Evolutionary conservation across 2,329 filamentous ascomycete species (phyloP).

Genomic region (Aspergillus sp.): DNA sequence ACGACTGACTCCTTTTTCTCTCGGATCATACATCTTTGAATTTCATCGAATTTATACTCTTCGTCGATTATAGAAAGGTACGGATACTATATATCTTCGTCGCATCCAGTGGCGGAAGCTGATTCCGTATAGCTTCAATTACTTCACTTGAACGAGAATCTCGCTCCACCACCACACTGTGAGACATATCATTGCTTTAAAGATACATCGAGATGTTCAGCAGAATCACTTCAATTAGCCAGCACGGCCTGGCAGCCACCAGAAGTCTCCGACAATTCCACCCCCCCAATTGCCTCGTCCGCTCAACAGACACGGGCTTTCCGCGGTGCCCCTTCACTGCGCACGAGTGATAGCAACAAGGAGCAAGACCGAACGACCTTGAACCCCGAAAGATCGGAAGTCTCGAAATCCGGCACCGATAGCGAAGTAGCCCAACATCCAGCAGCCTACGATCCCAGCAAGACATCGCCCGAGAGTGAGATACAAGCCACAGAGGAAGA

Average conservation of each 20-base stretch:
- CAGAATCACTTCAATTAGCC: constrained; percentile 3
- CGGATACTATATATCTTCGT: no score
- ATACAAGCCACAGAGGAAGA: constrained; percentile 29
- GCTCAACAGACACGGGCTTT: not conserved
- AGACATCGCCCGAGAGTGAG: constrained; percentile 62
- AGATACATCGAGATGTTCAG: constrained; percentile 1
- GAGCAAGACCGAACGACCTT: constrained; percentile 55
- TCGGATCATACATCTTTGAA: not conserved
- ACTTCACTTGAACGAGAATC: no score
- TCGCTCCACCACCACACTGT: no score
- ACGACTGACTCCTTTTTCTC: not conserved
- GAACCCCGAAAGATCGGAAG: constrained; percentile 61
- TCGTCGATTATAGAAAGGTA: not conserved
- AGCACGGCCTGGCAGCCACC: constrained; percentile 3
- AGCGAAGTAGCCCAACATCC: constrained; percentile 54
- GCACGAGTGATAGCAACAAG: constrained; percentile 2
- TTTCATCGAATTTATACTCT: no score
- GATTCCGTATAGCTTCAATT: no score
- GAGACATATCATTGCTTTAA: no score
- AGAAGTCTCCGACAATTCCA: constrained; percentile 5
- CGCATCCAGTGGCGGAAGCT: no score
- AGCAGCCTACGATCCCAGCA: constrained; percentile 64
- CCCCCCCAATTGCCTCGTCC: not conserved
- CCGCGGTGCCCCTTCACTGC: not conserved
- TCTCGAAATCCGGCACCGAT: constrained; percentile 63